Conservation (phyloP, 2,329 filamentous ascomycete species). For the Exophiala alcalophila region DNA sequence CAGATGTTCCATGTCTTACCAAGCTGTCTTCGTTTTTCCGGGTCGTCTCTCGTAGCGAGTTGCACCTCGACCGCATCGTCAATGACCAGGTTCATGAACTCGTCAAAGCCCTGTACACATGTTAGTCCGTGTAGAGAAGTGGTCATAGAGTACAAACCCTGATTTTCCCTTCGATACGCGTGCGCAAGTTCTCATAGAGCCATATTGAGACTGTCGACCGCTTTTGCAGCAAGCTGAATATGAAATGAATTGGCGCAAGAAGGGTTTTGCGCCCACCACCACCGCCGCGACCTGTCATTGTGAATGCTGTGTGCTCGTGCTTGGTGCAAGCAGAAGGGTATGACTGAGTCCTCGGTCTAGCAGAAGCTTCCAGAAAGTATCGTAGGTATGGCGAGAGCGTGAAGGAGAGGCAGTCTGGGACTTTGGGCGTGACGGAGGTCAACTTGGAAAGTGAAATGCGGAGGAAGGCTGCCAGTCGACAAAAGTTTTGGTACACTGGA, state of each 20-base stretch:
- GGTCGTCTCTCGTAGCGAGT: slow-evolving; percentile 74
- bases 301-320: slow-evolving; percentile 1
- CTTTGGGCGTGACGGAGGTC: neutral
- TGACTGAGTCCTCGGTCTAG: neutral
- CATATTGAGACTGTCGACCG: slow-evolving; percentile 87
- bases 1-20: slow-evolving; percentile 54
- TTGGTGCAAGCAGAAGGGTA: neutral
- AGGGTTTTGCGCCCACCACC: slow-evolving; percentile 64
- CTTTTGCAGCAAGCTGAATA: slow-evolving; percentile 86
- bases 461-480: slow-evolving; percentile 12
- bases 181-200: slow-evolving; percentile 93
- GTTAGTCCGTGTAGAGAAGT: slow-evolving; percentile 18
- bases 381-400: too few species aligned
- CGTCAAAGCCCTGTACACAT: slow-evolving; percentile 79
- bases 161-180: slow-evolving; percentile 95
- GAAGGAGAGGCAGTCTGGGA: neutral
- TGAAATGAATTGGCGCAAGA: slow-evolving; percentile 78
- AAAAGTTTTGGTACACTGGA: slow-evolving; percentile 14
- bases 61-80: slow-evolving; percentile 94
- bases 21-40: slow-evolving; percentile 72
- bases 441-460: slow-evolving; percentile 12
- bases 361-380: neutral
- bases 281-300: slow-evolving; percentile 55
- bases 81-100: slow-evolving; percentile 98
- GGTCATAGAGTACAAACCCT: slow-evolving; percentile 57